Base-by-base conservation (phyloP, 306 rosid species). In the Prunus kanzakura region DNA sequence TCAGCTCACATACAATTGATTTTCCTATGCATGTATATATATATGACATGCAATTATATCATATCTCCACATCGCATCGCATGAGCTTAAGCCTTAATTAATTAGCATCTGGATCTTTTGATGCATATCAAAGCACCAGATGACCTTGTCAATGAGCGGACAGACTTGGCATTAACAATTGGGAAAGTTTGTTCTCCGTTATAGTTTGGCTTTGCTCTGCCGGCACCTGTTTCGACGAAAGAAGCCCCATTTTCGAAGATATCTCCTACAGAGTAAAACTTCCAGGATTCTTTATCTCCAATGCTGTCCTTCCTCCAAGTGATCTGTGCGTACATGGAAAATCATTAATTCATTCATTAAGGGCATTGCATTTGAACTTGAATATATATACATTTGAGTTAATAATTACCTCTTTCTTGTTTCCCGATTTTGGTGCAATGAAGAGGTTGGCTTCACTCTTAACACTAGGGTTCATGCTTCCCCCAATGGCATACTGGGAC, bases 241-340 rank as follows among this genome's bases (percentile, higher is more conserved):
- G 80, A 75, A 67, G 88, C 88, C 29, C 88, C 86, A 45, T 85
- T 85, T 50, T 82, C 88, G 10, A 85, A 79, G 4, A 46, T 80
- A 77, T 85, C 86, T 57, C 82, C 67, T 35, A 78, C 73, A 0
- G 84, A 85, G 69, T 65, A 80, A 60, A 85, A 82, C 4, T 51
- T 78, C 81, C 88, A 78, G 11, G n/a, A 64, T 29, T 2, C 8
- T 11, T 67, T 41, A 10, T 47, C 2, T 13, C 25, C 23, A 18
- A 14, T 10, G 22, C 2, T 62, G n/a, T 75, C 79, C 20, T 73
- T 75, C 30, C 20, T 45, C 79, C 72, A 50, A 50, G 79, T 64
- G 41, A 47, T 47, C 63, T 64, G 49, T 74, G 50, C 6, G 27
- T 35, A 9, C n/a, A 19, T 67, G 45, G 51, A 38, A 1, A 7